Conservation (phyloP, 257 asterid species). For the Solanum bulbocastanum region DNA sequence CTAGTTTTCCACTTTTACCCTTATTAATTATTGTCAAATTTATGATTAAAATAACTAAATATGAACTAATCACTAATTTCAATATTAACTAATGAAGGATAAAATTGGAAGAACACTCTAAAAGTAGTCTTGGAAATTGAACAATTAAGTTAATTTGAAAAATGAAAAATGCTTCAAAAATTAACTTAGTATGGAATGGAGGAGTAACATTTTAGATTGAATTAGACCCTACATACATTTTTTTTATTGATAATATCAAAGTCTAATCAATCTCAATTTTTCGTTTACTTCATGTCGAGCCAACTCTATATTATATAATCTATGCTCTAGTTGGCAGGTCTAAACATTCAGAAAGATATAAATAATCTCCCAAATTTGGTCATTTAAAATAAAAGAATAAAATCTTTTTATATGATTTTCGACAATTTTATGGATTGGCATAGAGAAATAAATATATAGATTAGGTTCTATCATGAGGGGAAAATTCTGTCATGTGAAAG, state of each 20-base stretch:
- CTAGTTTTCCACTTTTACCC: no score
- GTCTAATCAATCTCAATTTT: background rate
- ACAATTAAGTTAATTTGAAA: no score
- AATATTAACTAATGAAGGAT: no score
- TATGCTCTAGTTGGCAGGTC: background rate
- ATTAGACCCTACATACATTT: background rate
- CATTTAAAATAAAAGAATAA: background rate
- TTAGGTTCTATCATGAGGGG: background rate
- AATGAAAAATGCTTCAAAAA: no score
- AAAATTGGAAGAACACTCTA: no score
- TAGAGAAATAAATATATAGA: background rate
- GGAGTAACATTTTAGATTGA: background rate
- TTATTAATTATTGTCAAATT: no score
- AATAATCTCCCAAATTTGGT: background rate
- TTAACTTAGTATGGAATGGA: no score
- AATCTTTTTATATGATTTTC: background rate
- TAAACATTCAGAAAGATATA: background rate
- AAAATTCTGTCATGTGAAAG: background rate
- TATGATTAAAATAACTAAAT: no score
- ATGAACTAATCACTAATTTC: no score
- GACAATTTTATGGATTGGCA: background rate
- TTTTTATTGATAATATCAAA: background rate
- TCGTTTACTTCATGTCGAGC: background rate
- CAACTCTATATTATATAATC: background rate
- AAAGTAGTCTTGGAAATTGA: no score